Base-by-base conservation (phyloP, 2,329 filamentous ascomycete species). In the Elsinoe perseae region DNA sequence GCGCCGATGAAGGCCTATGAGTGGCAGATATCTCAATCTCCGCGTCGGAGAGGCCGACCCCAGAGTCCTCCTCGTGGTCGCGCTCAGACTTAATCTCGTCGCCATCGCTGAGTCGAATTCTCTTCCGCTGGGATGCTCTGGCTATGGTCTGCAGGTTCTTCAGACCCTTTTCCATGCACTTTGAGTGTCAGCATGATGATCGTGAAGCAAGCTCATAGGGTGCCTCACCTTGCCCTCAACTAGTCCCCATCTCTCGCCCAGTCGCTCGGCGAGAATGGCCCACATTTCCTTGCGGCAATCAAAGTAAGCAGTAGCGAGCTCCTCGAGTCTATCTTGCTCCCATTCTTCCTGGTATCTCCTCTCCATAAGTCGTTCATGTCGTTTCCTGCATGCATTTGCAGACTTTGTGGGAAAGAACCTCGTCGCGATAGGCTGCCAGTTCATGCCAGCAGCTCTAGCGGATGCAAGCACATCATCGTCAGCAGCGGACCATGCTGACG, bases 111-210 rank as follows among this genome's bases (percentile, higher is more conserved):
- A 60, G 18, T 62, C 84, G 38, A 6, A 56, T 34, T 6, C 53
- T 12, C 64, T 84, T 84, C 61, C 84, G 81, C 58, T 80, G 77
- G 57, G 80, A 82, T 56, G 84, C 80, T 60, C 86, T 81, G 61
- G 83, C 79, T 54, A 83, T 81, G 63, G 83, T 82, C 68, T 86
- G 84, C 57, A 93, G 79, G 70, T 88, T 90, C 73, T 90, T 92
- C 64, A 92, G 75, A 32, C 89, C 88, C 66, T 86, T 87, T 68
- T 86, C 84, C 83, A 93, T 88, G 72, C 86, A 89, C 87, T 92
- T 62, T 46, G 32, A 27, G 14, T 36, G 10, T 21, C 12, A 14
- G n/a, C 12, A 27, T 9, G 5, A 53, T 20, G 16, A 4, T 12
- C 18, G 1, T 10, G 10, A 2, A 21, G 20, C n/a, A n/a, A n/a